Evolutionary conservation across 805 yeast species (phyloP), one percentile per base, ranked within the genome.

Genomic region (Metschnikowia similis): DNA sequence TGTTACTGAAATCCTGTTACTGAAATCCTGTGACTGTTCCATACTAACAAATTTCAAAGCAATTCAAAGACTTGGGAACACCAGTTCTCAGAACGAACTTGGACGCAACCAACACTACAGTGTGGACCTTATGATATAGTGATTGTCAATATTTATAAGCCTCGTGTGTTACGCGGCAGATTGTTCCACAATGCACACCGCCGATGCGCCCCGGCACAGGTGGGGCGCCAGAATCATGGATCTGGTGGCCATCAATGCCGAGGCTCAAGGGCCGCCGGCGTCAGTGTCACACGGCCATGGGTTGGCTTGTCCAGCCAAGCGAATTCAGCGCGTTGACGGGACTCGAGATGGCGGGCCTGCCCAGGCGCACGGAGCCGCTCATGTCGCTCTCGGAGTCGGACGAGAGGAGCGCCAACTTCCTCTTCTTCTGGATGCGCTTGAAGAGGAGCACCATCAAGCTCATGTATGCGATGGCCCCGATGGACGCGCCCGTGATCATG

Each of bases 401-500:
- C 26, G 72, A 66, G 17, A 74, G 75, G 47, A 73, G 66, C 55
- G 67, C 72, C 50, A 73, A 57, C 10, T 61, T 58, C 43, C 67
- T 69, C 55, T 72, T 75, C 55, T 67, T 63, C 56, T 76, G 76
- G 66, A 72, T 81, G 56, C 72, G 70, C 62, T 78, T 76, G 62
- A 80, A 78, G 55, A 80, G 70, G 36, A 83, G 61, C 48, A 82
- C 71, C 74, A 89, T 77, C 17, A 80, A 68, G 0, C 81, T 73
- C 61, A 87, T 79, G 64, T 87, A 87, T 8, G 80, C 70, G 7
- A 79, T 71, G 41, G 88, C 84, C 48, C 97, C 97, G 11, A 80
- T 82, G 30, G 88, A 83, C 6, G 95, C 83, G 42, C 97, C 97
- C 37, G 89, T 76, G 11, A 92, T 84, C 47, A 90, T 80, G 35